Conservation (phyloP, 129 eudicot species). For the Apium graveolens region DNA sequence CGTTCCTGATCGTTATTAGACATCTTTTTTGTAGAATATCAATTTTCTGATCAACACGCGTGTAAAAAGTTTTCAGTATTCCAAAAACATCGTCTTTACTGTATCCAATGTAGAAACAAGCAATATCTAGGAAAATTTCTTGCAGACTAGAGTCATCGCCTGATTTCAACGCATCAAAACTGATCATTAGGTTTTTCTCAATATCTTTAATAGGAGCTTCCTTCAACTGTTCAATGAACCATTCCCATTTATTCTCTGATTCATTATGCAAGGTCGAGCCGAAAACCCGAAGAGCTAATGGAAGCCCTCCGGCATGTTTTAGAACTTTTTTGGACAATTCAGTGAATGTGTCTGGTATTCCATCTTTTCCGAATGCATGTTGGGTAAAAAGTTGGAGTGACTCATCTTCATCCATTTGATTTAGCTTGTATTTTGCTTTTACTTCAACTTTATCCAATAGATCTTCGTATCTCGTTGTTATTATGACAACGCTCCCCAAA, state of each 20-base stretch:
- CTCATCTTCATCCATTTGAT: neutral
- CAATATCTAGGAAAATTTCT: no score
- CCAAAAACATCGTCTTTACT: no score
- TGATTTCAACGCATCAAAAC: neutral
- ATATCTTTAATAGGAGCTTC: neutral
- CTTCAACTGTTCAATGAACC: neutral
- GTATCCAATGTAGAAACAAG: no score
- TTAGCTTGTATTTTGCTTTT: neutral
- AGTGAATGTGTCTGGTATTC: no score
- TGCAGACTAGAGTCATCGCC: no score
- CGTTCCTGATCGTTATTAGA: slow-evolving; percentile 9
- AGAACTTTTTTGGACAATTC: no score
- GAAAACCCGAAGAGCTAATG: neutral
- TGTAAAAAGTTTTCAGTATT: neutral
- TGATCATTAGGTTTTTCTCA: slow-evolving; percentile 2
- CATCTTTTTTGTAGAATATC: slow-evolving; percentile 7
- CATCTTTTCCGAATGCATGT: no score
- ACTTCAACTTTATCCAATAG: no score
- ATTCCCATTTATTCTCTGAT: neutral
- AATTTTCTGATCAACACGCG: neutral
- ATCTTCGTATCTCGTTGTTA: no score
- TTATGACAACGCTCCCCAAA: no score
- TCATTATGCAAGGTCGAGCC: neutral
- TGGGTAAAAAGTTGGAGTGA: neutral
- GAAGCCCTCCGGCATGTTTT: no score